Evolutionary conservation across 805 yeast genomes (phyloP).

Genomic region (Yarrowia sp.): DNA sequence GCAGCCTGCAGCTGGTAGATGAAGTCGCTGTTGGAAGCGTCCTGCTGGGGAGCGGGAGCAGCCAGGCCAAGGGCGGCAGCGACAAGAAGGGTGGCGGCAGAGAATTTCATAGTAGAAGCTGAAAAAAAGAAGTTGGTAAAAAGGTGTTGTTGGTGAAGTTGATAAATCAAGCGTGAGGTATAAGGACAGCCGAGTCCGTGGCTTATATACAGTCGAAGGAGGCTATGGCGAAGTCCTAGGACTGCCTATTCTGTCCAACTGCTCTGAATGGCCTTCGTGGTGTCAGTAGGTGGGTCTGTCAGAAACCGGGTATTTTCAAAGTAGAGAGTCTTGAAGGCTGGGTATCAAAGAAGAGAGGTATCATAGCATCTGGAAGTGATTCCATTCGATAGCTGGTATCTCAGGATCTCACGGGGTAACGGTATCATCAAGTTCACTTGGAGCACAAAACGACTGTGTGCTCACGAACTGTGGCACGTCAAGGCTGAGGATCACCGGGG

Average conservation of each 20-base stretch:
- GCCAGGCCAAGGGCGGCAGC: not conserved
- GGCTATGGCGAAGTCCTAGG: not conserved
- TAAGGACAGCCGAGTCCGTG: not conserved
- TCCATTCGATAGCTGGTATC: no score
- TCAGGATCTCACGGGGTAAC: no score
- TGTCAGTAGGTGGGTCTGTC: not conserved
- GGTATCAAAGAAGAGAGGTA: not conserved
- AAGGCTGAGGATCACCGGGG: no score
- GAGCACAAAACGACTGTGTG: no score
- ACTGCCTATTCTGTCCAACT: not conserved
- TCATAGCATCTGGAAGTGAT: not conserved
- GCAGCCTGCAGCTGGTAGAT: constrained; percentile 24
- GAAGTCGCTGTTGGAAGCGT: not conserved
- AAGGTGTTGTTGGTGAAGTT: not conserved
- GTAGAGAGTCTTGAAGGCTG: not conserved
- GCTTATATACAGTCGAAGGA: not conserved
- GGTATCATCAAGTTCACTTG: no score
- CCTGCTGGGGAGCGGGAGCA: constrained; percentile 4
- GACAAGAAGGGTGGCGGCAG: not conserved
- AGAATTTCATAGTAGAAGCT: constrained; percentile 19
- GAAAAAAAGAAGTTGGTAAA: not conserved
- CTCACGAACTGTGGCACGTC: no score
- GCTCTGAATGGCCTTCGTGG: not conserved
- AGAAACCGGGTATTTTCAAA: no score
- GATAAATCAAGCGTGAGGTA: not conserved